These are phyloP conservation scores for Tilletia horrida DNA, from an alignment of 1,284 basidiomycete genomes.

Conservation along the genomic window DNA sequence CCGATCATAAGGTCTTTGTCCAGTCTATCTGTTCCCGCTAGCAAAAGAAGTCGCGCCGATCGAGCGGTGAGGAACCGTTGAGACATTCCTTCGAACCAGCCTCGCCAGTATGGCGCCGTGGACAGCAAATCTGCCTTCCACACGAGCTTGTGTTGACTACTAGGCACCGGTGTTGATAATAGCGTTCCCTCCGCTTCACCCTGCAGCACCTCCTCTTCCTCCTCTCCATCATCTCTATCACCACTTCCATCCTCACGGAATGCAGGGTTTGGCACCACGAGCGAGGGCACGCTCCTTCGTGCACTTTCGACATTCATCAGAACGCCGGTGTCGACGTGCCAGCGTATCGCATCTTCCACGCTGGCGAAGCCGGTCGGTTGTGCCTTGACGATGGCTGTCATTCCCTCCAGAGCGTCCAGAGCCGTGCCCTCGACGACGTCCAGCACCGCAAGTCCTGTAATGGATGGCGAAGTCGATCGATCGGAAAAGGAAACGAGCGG, in stretches of 20 bases:
- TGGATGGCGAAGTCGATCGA: conserved; percentile 34
- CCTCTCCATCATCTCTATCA: neutral
- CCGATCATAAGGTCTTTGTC: conserved; percentile 94
- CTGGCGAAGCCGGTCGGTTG: conserved; percentile 80
- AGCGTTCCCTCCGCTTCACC: conserved; percentile 20
- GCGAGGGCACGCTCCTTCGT: conserved; percentile 46
- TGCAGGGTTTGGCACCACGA: conserved; percentile 33
- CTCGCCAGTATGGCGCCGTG: conserved; percentile 87
- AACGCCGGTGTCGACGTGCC: conserved; percentile 69
- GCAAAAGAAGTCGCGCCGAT: conserved; percentile 77
- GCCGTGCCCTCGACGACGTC: conserved; percentile 99
- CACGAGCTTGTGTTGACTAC: conserved; percentile 43
- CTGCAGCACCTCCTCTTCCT: conserved; percentile 25
- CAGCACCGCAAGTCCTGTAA: conserved; percentile 73
- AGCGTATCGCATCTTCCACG: conserved; percentile 79
- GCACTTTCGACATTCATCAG: conserved; percentile 50
- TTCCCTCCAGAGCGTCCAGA: conserved; percentile 81
- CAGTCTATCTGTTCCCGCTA: conserved; percentile 87
- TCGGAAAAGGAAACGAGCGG: neutral
- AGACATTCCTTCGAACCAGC: conserved; percentile 86
- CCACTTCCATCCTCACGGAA: conserved; percentile 15
- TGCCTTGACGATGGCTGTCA: conserved; percentile 80
- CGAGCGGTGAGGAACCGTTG: conserved; percentile 70
- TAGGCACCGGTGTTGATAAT: neutral
- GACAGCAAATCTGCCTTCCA: conserved; percentile 82